These are phyloP conservation scores for Cubamyces lactineus DNA, from an alignment of 768 basidiomycete species.

Conservation along the genomic window DNA sequence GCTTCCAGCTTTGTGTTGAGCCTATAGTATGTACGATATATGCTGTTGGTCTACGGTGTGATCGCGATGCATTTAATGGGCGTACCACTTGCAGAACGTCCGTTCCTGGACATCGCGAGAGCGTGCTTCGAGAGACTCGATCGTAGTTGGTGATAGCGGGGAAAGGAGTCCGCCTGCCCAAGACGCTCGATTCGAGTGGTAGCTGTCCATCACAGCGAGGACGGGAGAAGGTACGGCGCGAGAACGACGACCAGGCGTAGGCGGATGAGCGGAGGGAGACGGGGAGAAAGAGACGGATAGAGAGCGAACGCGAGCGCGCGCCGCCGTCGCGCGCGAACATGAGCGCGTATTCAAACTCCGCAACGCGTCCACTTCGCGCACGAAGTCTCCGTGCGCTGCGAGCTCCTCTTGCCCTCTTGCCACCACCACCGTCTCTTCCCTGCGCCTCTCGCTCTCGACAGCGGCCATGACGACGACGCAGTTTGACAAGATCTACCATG, in stretches of 20 bases:
- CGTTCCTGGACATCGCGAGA: slow-evolving; percentile 52
- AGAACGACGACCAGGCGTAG: slow-evolving; percentile 2
- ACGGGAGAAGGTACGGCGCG: not conserved
- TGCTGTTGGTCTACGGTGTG: slow-evolving; percentile 4
- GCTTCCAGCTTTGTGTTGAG: slow-evolving; percentile 93
- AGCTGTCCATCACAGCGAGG: slow-evolving; percentile 11
- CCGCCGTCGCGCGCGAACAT: slow-evolving; percentile 22
- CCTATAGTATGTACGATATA: slow-evolving; percentile 48
- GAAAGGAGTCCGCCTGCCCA: slow-evolving; percentile 18
- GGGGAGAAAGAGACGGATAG: slow-evolving; percentile 9
- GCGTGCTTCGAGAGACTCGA: slow-evolving; percentile 65
- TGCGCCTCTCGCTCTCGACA: slow-evolving; percentile 22
- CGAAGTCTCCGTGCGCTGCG: slow-evolving; percentile 22
- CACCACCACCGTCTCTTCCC: slow-evolving; percentile 24
- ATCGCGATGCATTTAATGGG: not conserved
- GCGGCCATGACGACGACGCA: slow-evolving; percentile 71
- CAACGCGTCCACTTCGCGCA: slow-evolving; percentile 33
- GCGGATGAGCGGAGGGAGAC: slow-evolving; percentile 2
- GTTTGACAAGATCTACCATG: slow-evolving; percentile 86
- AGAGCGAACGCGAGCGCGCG: not conserved
- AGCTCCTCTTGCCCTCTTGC: slow-evolving; percentile 10
- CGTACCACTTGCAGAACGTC: slow-evolving; percentile 91
- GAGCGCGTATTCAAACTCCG: slow-evolving; percentile 32
- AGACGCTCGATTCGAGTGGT: slow-evolving; percentile 10
- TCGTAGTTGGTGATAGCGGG: slow-evolving; percentile 28